Conservation (phyloP, 768 basidiomycete genomes). For the Porphyrellus cyaneotinctus region DNA sequence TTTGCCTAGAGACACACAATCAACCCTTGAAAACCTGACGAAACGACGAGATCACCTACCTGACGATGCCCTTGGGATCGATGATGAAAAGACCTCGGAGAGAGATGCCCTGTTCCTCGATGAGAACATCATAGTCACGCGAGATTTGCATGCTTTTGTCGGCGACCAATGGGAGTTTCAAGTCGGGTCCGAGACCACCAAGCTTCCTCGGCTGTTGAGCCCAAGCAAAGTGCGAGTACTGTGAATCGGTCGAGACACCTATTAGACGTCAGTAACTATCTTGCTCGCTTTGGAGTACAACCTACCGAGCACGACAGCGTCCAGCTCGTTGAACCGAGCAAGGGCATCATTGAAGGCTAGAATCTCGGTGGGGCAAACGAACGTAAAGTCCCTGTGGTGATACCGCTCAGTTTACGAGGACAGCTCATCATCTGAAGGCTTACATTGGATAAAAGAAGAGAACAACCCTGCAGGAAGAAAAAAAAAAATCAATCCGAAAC, state of each 20-base stretch:
- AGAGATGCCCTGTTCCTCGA: slow-evolving; percentile 85
- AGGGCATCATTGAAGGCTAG: slow-evolving; percentile 92
- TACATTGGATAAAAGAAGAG: slow-evolving; percentile 94
- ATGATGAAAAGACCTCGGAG: slow-evolving; percentile 86
- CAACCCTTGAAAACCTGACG: neutral
- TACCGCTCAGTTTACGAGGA: neutral
- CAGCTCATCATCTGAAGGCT: slow-evolving; percentile 24
- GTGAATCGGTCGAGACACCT: slow-evolving; percentile 87
- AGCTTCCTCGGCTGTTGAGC: slow-evolving; percentile 74
- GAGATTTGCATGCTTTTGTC: slow-evolving; percentile 78
- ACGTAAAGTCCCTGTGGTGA: slow-evolving; percentile 69
- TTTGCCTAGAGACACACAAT: slow-evolving; percentile 48
- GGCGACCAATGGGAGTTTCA: slow-evolving; percentile 79
- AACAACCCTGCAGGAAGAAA: slow-evolving; percentile 60
- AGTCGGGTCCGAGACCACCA: slow-evolving; percentile 86
- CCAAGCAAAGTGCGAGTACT: slow-evolving; percentile 88
- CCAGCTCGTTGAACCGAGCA: slow-evolving; percentile 64
- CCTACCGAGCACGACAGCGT: slow-evolving; percentile 74
- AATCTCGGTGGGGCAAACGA: slow-evolving; percentile 94
- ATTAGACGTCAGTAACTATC: neutral
- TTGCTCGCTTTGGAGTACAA: neutral
- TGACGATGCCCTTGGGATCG: slow-evolving; percentile 74
- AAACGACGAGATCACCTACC: slow-evolving; percentile 35
- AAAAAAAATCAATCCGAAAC: neutral
- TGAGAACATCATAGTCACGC: slow-evolving; percentile 81